Evolutionary conservation across 2,329 filamentous ascomycete species (phyloP), one percentile per base, ranked within the genome.

Genomic region (Didymella sp.): DNA sequence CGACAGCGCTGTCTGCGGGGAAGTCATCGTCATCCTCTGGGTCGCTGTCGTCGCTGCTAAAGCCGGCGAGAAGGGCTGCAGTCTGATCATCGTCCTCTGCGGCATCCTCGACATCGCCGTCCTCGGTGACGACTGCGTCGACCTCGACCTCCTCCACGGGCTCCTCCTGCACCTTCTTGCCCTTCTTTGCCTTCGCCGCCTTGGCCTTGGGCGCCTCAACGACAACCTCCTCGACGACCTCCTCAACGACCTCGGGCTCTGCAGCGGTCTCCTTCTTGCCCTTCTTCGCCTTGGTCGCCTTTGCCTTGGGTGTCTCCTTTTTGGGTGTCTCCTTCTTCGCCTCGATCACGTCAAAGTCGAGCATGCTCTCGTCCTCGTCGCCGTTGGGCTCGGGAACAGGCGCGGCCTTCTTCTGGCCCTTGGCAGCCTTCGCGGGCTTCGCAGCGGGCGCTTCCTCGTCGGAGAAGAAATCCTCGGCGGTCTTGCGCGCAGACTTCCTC

Each of bases 51-150:
- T 78, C 78, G 68, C 77, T 80, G 49, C 80, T 79, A 67, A 83
- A 83, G 51, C 81, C 81, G 58, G 80, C 79, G 24, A 83, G 77
- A 17, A 83, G 74, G 7, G 78, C 80, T n/a, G 78, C 79, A 27
- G 80, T 82, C 65, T 82, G 80, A 66, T 82, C 80, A 35, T 79
- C 79, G 19, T 73, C 73, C 13, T 76, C 73, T 7, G 45, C 58
- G 27, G 64, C 64, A 15, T 65, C 65, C 7, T 62, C 63, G 28
- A 59, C 62, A 42, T 66, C 64, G 8, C 56, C 63, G 11, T 51
- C 51, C 6, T 51, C 61, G 3, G 46, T 51, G 28, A 53, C 42
- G 13, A 58, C 53, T 31, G 69, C 63, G 6, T 60, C 54, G 17
- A 59, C 52, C 13, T 62, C 63, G 9, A 58, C 51, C 47, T 65